Percentiles rank a stretch among this genome's conserved stretches.
phyloP scores from a whole-genome alignment of 2,329 filamentous ascomycete species.

The Venturia asperata region DNA sequence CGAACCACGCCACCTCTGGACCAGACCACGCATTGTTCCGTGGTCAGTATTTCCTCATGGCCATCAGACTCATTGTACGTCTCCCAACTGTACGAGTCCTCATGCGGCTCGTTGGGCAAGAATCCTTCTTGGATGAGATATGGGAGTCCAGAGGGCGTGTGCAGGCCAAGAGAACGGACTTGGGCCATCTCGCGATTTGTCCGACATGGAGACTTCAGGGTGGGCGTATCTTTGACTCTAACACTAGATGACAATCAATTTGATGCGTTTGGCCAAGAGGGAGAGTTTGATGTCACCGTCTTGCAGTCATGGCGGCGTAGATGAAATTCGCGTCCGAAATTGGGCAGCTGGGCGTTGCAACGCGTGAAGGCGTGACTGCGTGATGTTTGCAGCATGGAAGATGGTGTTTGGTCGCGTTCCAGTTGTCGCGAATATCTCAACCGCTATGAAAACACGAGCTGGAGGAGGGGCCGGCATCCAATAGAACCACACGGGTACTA shows the following conservation, averaged over 20 bases:
- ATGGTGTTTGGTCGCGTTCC: neutral
- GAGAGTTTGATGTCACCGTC: slow-evolving; percentile 1
- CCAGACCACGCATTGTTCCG: slow-evolving; percentile 75
- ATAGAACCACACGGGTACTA: too few species aligned
- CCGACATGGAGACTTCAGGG: neutral
- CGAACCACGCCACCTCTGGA: slow-evolving; percentile 77
- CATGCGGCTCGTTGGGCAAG: slow-evolving; percentile 58
- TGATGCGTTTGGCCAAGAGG: neutral
- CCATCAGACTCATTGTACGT: slow-evolving; percentile 45
- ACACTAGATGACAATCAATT: neutral
- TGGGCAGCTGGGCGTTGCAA: neutral
- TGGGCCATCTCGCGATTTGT: slow-evolving; percentile 61
- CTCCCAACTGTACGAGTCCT: slow-evolving; percentile 69
- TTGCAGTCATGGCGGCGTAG: slow-evolving; percentile 1
- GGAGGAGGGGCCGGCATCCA: too few species aligned
- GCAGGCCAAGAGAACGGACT: slow-evolving; percentile 82
- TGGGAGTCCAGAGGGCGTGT: slow-evolving; percentile 75
- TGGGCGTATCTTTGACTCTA: neutral
- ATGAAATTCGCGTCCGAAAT: neutral
- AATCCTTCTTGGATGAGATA: slow-evolving; percentile 78
- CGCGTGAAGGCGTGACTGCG: slow-evolving; percentile 6
- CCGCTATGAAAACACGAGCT: too few species aligned
- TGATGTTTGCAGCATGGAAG: neutral
- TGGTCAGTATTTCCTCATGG: slow-evolving; percentile 63
- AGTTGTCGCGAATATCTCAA: neutral